Evolutionary conservation across 495 filamentous ascomycete species (phyloP).

Genomic region (Lasiosphaeria miniovina): DNA sequence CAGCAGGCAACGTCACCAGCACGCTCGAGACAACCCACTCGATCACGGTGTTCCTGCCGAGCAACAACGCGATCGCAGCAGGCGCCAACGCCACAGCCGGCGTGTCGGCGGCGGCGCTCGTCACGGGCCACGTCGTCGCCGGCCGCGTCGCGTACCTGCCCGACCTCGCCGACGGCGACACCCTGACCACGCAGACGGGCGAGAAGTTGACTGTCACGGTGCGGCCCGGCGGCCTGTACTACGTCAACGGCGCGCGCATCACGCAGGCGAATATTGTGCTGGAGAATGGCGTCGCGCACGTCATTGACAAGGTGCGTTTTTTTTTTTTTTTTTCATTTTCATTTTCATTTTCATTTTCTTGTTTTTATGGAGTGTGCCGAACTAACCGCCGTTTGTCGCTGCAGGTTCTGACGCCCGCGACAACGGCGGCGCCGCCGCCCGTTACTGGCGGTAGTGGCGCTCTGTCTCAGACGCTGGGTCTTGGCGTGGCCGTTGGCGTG

Average conservation of each 20-base stretch:
- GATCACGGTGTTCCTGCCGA: constrained; percentile 23
- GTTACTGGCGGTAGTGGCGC: too few relatives aligned
- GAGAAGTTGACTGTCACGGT: constrained; percentile 29
- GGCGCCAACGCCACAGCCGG: constrained; percentile 14
- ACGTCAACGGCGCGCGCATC: constrained; percentile 37
- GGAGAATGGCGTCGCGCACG: constrained; percentile 39
- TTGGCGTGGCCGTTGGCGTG: too few relatives aligned
- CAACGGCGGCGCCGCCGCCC: too few relatives aligned
- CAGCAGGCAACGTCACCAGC: constrained; percentile 41
- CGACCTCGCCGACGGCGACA: constrained; percentile 25
- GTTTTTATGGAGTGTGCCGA: too few relatives aligned
- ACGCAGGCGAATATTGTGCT: constrained; percentile 30
- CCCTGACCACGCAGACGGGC: constrained; percentile 30
- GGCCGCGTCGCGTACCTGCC: constrained; percentile 33
- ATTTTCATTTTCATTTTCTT: too few relatives aligned
- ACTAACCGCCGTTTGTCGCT: too few relatives aligned
- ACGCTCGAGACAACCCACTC: constrained; percentile 20
- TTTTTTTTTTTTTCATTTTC: too few relatives aligned
- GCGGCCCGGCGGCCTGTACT: constrained; percentile 21
- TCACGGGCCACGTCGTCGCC: constrained; percentile 29
- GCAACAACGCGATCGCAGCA: constrained; percentile 22
- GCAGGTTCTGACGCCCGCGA: too few relatives aligned
- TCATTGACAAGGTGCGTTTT: constrained; percentile 34
- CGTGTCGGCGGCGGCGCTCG: constrained; percentile 9
- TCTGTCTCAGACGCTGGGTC: too few relatives aligned